Percentiles rank a stretch among this genome's conserved stretches.
phyloP scores from a whole-genome alignment of 192 early-diverging fungal genomes.

The Umbelopsis sp. region DNA sequence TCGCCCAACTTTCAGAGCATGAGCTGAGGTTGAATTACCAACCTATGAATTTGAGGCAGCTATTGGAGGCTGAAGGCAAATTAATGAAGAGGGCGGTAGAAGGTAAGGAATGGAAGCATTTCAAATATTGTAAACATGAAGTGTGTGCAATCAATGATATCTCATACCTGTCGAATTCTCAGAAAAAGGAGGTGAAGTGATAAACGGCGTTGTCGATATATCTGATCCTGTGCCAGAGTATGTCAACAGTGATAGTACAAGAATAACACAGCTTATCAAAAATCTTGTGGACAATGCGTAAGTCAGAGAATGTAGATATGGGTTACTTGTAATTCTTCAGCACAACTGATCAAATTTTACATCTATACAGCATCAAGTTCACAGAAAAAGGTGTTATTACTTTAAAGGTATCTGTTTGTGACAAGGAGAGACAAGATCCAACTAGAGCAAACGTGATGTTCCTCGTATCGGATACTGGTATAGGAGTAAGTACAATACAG shows the following conservation, averaged over 20 bases:
- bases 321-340: no score
- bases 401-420: not conserved
- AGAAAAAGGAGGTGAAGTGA: not conserved
- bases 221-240: not conserved
- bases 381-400: not conserved
- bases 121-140: no score
- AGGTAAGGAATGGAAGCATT: not conserved
- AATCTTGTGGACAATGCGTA: slow-evolving; percentile 4
- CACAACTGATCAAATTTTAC: no score
- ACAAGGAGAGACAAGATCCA: not conserved
- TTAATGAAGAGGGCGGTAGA: not conserved
- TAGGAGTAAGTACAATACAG: not conserved
- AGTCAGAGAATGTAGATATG: not conserved
- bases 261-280: not conserved
- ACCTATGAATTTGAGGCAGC: not conserved
- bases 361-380: not conserved
- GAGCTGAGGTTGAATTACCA: not conserved
- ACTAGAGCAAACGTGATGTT: not conserved
- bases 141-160: no score
- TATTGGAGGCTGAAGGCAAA: not conserved
- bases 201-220: not conserved
- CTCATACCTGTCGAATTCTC: no score
- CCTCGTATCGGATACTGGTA: not conserved
- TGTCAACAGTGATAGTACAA: not conserved
- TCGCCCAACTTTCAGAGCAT: not conserved